Percentiles rank a stretch among this genome's conserved stretches.
These are phyloP conservation scores for Colletotrichum destructivum DNA, from an alignment of 2,329 filamentous ascomycete species.

Conservation along the genomic window DNA sequence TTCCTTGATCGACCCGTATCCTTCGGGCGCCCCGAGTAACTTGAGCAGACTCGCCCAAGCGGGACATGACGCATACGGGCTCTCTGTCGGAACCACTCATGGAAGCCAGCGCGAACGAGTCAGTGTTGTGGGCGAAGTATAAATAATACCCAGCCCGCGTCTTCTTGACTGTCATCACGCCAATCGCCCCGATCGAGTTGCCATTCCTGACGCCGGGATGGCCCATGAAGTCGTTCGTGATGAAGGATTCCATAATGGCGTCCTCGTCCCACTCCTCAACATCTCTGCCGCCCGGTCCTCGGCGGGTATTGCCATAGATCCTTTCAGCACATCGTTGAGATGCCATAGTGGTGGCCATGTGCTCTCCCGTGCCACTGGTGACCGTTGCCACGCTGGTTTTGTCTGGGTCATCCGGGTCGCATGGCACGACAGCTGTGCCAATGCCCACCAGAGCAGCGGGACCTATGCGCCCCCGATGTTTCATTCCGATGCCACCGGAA, in stretches of 20 bases:
- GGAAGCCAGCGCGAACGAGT: slow-evolving; percentile 87
- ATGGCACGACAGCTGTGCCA: slow-evolving; percentile 90
- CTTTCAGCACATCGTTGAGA: slow-evolving; percentile 89
- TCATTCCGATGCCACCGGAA: slow-evolving; percentile 98
- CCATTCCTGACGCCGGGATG: slow-evolving; percentile 89
- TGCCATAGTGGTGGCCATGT: slow-evolving; percentile 96
- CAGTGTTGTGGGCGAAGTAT: slow-evolving; percentile 97
- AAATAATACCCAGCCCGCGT: slow-evolving; percentile 82
- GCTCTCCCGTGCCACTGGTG: slow-evolving; percentile 95
- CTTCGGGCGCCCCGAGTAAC: slow-evolving; percentile 71
- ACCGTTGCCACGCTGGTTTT: slow-evolving; percentile 83
- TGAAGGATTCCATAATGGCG: slow-evolving; percentile 80
- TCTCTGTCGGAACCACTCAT: slow-evolving; percentile 85
- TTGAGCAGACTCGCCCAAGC: slow-evolving; percentile 69
- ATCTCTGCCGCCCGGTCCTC: slow-evolving; percentile 72
- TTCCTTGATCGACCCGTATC: slow-evolving; percentile 50
- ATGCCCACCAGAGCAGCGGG: slow-evolving; percentile 94
- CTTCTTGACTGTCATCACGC: slow-evolving; percentile 92
- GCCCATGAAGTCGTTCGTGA: slow-evolving; percentile 91
- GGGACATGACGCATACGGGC: slow-evolving; percentile 90
- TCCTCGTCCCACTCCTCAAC: slow-evolving; percentile 83
- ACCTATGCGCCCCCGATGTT: slow-evolving; percentile 90
- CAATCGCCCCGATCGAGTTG: slow-evolving; percentile 88
- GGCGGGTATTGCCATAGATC: slow-evolving; percentile 80
- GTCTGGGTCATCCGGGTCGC: slow-evolving; percentile 78